Evolutionary conservation across 1,139 yeast species (phyloP), one percentile per base, ranked within the genome.

Genomic region (Yamadazyma friedrichii): DNA sequence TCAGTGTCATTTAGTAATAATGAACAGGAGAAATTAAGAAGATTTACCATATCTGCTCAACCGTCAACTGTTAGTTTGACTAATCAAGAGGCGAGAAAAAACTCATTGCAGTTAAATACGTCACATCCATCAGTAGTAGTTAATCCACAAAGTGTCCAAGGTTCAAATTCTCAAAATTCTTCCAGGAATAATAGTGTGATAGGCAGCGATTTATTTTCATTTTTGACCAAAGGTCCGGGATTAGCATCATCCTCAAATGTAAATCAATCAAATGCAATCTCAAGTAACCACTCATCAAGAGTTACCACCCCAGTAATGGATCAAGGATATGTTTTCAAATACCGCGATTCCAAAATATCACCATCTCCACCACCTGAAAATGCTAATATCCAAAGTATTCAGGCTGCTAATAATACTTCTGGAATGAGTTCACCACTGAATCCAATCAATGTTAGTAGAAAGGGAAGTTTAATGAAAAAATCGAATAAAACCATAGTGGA

Each of bases 1-100:
- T 47, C 52, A 1, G 78, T 72, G 8, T 70, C 76, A 3, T 72
- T 72, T 46, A 59, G 65, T 29, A 72, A 68, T 38, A 51, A 61
- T 41, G 73, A 70, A 33, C 70, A 61, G 43, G 78, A 72, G 38
- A 58, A 70, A 33, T 55, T 70, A 15, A 53, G 77, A 40, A 51
- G 78, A 36, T 71, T 72, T 52, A 72, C 78, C 10, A 72, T 72
- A 16, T 62, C 72, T 8, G 72, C 78, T 2, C 76, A 72, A 42
- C 78, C 78, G 3, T 64, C 68, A 1, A 42, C 58, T 4, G 54
- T 49, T 3, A 62, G 51, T 42, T 42, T 62, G n/a, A 38, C 54
- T 6, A 39, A 29, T 12, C 41, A 34, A 26, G 51, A 44, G 9
- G 27, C 12, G 3, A 38, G 51, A 22, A 50, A 46, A 16, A 39